Evolutionary conservation across 2,329 filamentous ascomycete species (phyloP).

Genomic region (Cladosporium sp.): DNA sequence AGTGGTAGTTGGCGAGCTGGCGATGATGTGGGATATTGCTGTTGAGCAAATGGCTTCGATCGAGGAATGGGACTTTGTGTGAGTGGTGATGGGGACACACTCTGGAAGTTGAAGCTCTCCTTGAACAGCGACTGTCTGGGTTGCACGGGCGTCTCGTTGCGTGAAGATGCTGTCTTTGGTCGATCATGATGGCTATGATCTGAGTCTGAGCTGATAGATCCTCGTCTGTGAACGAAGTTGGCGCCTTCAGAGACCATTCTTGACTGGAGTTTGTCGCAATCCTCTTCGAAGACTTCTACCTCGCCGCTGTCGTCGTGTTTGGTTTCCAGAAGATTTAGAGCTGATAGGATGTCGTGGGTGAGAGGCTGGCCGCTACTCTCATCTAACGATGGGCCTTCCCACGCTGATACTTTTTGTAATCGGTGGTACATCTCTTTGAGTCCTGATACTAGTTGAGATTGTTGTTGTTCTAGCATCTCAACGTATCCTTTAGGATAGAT

Average conservation of each 20-base stretch:
- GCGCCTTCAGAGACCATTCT: slow-evolving; percentile 57
- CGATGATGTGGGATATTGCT: slow-evolving; percentile 3
- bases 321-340: slow-evolving; percentile 59
- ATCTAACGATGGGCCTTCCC: slow-evolving; percentile 57
- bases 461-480: slow-evolving; percentile 68
- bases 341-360: slow-evolving; percentile 64
- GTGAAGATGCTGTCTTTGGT: slow-evolving; percentile 33
- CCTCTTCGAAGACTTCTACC: slow-evolving; percentile 61
- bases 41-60: slow-evolving; percentile 19
- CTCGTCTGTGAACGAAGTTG: slow-evolving; percentile 54
- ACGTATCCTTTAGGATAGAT: slow-evolving; percentile 69
- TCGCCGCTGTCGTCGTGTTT: slow-evolving; percentile 48
- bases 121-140: slow-evolving; percentile 36
- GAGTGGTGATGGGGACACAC: slow-evolving; percentile 33
- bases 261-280: slow-evolving; percentile 57
- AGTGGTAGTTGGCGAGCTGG: slow-evolving; percentile 29
- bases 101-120: slow-evolving; percentile 33
- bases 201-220: slow-evolving; percentile 60
- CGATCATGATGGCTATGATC: slow-evolving; percentile 51
- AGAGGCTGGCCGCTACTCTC: slow-evolving; percentile 59
- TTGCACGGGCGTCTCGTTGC: slow-evolving; percentile 36
- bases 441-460: slow-evolving; percentile 62
- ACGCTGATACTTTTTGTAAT: slow-evolving; percentile 54
- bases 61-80: slow-evolving; percentile 31
- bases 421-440: slow-evolving; percentile 63